Conservation (phyloP, 495 filamentous ascomycete species). For the Penicillium coffeae region DNA sequence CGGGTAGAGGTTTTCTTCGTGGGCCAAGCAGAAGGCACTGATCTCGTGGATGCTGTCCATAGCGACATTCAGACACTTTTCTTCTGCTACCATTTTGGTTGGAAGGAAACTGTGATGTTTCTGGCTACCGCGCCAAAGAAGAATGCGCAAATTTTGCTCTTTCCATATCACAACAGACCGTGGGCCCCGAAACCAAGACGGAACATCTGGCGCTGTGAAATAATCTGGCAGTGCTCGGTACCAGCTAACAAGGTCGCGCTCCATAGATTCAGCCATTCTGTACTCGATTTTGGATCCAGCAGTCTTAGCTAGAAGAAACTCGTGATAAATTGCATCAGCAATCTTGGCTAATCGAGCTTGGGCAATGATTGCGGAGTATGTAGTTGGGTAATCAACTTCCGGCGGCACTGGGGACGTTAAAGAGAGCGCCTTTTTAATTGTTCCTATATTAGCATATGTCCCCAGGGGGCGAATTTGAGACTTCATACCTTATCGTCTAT, state of each 20-base stretch:
- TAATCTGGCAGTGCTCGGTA: slow-evolving; percentile 19
- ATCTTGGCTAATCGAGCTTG: slow-evolving; percentile 16
- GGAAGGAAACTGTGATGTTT: not conserved
- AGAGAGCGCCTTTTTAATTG: slow-evolving; percentile 2
- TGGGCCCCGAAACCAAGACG: slow-evolving; percentile 21
- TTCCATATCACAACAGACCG: slow-evolving; percentile 20
- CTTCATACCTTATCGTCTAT: slow-evolving; percentile 19
- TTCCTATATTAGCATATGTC: not conserved
- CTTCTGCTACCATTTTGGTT: not conserved
- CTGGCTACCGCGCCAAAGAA: slow-evolving; percentile 26
- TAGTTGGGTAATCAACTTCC: slow-evolving; percentile 13
- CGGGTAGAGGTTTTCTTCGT: not conserved
- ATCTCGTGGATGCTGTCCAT: slow-evolving; percentile 9
- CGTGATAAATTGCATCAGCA: slow-evolving; percentile 15
- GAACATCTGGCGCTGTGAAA: slow-evolving; percentile 12
- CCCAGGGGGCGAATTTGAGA: not conserved
- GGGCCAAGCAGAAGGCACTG: not conserved
- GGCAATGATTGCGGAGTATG: slow-evolving; percentile 21
- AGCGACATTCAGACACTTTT: not conserved
- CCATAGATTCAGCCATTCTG: slow-evolving; percentile 1
- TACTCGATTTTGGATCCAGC: slow-evolving; percentile 7
- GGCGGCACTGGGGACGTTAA: slow-evolving; percentile 6
- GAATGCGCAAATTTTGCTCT: slow-evolving; percentile 24
- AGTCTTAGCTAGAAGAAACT: slow-evolving; percentile 9
- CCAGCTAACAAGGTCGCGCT: slow-evolving; percentile 14